Evolutionary conservation across 106 monocot species (phyloP).

Genomic region (Alisma plantagoaquatica): DNA sequence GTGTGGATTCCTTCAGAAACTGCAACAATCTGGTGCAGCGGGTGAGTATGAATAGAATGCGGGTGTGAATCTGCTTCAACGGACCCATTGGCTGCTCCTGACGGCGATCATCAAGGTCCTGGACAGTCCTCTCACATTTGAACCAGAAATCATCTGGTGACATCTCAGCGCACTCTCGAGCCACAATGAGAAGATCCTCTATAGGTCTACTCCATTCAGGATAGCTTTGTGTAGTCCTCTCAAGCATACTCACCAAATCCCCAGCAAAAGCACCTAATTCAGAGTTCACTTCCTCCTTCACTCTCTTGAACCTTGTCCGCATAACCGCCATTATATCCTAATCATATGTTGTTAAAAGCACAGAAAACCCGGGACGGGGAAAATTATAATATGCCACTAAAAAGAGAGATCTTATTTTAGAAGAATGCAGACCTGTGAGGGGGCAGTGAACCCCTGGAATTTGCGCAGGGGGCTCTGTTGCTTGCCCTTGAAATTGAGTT

Average conservation of each 20-base stretch:
- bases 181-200: slow-evolving; percentile 77
- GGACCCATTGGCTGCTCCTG: slow-evolving; percentile 76
- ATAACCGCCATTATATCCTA: slow-evolving; percentile 77
- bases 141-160: slow-evolving; percentile 88
- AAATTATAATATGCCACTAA: neutral
- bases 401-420: neutral
- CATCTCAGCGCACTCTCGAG: slow-evolving; percentile 66
- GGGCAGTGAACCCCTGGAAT: slow-evolving; percentile 36
- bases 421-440: neutral
- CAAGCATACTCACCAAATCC: slow-evolving; percentile 82
- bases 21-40: slow-evolving; percentile 88
- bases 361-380: neutral
- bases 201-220: slow-evolving; percentile 89
- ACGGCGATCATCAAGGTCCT: slow-evolving; percentile 89
- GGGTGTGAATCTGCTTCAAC: slow-evolving; percentile 80
- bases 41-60: slow-evolving; percentile 91
- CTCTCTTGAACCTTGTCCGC: slow-evolving; percentile 84
- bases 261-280: slow-evolving; percentile 82
- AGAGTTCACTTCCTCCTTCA: slow-evolving; percentile 93
- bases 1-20: slow-evolving; percentile 79
- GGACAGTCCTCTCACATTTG: slow-evolving; percentile 93
- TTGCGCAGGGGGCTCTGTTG: slow-evolving; percentile 88
- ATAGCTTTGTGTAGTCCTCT: slow-evolving; percentile 68
- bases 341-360: slow-evolving; percentile 13
- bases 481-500: slow-evolving; percentile 86